A percentile compares a stretch with the other conserved stretches of the same genome.
Conservation (phyloP, 1,284 basidiomycete species). For the Sporisorium reilianum region DNA sequence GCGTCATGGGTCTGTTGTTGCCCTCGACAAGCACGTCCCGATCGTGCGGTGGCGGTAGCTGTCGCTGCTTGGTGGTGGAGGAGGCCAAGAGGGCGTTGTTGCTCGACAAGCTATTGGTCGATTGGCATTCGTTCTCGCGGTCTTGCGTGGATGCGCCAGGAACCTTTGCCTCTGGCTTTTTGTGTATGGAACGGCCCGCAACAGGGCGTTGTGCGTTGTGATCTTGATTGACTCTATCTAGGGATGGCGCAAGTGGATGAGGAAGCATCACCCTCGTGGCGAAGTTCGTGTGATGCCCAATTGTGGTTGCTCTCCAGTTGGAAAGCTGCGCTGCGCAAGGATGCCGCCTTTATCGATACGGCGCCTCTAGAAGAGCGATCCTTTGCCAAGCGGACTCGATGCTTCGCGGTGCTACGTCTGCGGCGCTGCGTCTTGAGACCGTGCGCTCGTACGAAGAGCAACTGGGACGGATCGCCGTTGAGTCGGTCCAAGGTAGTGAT, state of each 20-base stretch:
- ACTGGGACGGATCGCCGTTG: neutral
- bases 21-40: slow-evolving; percentile 21
- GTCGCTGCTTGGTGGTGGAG: neutral
- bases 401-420: neutral
- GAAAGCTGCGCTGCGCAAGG: neutral
- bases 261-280: slow-evolving; percentile 9
- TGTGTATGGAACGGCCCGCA: neutral
- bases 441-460: neutral
- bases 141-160: neutral
- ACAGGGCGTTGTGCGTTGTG: neutral
- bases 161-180: neutral
- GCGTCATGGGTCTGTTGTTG: slow-evolving; percentile 34
- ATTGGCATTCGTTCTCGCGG: slow-evolving; percentile 6
- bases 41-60: slow-evolving; percentile 1
- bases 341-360: neutral
- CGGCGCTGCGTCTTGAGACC: neutral
- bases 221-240: slow-evolving; percentile 14
- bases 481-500: neutral
- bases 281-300: neutral
- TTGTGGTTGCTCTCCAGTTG: neutral
- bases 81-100: neutral
- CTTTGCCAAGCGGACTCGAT: neutral
- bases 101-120: neutral
- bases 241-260: slow-evolving; percentile 1
- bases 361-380: neutral